Percentiles rank a stretch among this genome's conserved stretches.
Evolutionary conservation across 345 rosid species (phyloP).

Genomic region (Luvunga scandens): DNA sequence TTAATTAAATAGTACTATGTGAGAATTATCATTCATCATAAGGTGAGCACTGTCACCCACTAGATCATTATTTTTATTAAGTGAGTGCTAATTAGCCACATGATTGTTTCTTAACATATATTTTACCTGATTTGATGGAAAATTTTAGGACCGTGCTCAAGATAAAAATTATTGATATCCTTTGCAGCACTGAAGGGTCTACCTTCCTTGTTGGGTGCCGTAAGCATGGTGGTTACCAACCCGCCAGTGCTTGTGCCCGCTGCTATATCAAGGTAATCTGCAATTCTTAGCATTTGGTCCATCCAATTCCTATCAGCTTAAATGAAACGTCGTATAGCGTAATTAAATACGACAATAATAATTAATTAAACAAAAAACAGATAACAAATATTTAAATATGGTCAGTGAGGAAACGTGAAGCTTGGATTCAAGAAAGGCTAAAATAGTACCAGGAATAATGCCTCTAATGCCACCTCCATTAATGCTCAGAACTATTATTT

Average conservation of each 20-base stretch:
- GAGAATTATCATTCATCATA: fast-evolving
- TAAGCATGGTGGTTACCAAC: conserved; percentile 12
- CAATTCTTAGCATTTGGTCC: conserved; percentile 22
- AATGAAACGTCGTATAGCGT: background rate
- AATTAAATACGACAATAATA: background rate
- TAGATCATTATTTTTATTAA: no score
- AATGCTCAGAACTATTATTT: conserved; percentile 23
- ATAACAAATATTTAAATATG: no score
- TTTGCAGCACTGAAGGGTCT: conserved; percentile 21
- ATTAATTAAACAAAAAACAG: background rate
- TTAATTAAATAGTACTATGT: no score
- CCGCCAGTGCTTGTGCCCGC: conserved; percentile 26
- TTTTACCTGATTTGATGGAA: conserved; percentile 23
- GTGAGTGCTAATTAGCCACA: no score
- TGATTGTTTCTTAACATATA: no score
- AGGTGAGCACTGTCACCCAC: no score
- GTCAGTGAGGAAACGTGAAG: conserved; percentile 8
- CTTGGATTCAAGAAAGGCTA: conserved; percentile 25
- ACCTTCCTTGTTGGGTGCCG: conserved; percentile 17
- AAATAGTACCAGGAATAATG: conserved; percentile 24
- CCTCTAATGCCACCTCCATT: conserved; percentile 34
- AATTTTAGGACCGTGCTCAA: conserved; percentile 19
- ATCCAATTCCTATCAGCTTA: conserved; percentile 9
- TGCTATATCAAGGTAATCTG: conserved; percentile 16
- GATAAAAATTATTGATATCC: conserved; percentile 19